These are phyloP conservation scores for Stachybotrys echinatus DNA, from an alignment of 2,329 filamentous ascomycete genomes.

Conservation along the genomic window DNA sequence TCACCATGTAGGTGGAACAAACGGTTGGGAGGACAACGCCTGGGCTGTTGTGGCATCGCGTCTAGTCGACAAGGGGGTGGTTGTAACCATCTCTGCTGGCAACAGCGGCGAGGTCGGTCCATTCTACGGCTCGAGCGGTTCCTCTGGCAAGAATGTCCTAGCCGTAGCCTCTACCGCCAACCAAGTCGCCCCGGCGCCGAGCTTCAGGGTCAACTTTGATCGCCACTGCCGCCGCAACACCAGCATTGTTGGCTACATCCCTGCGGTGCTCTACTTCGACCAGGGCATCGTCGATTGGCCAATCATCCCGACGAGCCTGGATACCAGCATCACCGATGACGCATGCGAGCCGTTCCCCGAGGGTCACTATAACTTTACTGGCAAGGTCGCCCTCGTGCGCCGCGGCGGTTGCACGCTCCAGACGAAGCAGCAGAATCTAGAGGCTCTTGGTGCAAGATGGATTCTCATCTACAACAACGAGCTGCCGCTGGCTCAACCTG, in stretches of 20 bases:
- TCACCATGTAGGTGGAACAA: too few relatives aligned
- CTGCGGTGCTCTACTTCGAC: constrained; percentile 2
- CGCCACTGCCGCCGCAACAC: constrained; percentile 9
- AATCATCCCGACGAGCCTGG: constrained; percentile 15
- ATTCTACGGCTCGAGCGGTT: constrained; percentile 33
- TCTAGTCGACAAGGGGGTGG: constrained; percentile 34
- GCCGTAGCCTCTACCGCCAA: constrained; percentile 36
- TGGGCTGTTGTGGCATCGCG: constrained; percentile 25
- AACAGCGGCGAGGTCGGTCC: constrained; percentile 37
- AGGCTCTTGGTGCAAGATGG: constrained; percentile 17
- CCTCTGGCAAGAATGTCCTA: constrained; percentile 33
- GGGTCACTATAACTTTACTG: constrained; percentile 30
- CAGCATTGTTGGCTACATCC: constrained; percentile 7
- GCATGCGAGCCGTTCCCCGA: constrained; percentile 32
- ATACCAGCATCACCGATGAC: constrained; percentile 16
- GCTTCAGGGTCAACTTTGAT: constrained; percentile 21
- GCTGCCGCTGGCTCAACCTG: constrained; percentile 5
- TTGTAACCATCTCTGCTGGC: constrained; percentile 37
- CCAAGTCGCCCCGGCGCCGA: constrained; percentile 5
- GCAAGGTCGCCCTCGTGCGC: constrained; percentile 33
- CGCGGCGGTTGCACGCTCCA: constrained; percentile 23
- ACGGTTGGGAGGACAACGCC: constrained; percentile 21
- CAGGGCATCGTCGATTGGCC: constrained; percentile 10
- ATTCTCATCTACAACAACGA: constrained; percentile 24
- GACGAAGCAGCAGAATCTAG: constrained; percentile 20